phyloP scores from a whole-genome alignment of 345 rosid species.

The Pistacia vera region DNA sequence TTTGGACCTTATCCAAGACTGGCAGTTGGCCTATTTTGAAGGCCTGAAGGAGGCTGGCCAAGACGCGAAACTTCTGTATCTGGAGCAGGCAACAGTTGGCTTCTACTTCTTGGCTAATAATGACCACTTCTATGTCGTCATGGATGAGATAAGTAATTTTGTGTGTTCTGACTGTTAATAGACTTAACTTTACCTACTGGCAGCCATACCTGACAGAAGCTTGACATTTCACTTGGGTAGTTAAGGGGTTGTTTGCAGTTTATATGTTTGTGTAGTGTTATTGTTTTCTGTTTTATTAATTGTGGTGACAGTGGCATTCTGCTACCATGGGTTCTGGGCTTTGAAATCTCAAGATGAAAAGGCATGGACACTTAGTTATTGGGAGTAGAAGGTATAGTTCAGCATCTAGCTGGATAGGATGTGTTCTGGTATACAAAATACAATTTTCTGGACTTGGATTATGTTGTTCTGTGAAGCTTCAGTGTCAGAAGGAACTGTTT shows the following conservation, averaged over 20 bases:
- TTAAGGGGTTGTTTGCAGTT: constrained; percentile 30
- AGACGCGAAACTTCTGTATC: constrained; percentile 62
- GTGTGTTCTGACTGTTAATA: constrained; percentile 47
- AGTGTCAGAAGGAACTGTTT: constrained; percentile 23
- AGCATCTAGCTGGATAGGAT: constrained; percentile 43
- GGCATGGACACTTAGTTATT: constrained; percentile 18
- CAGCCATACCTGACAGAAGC: constrained; percentile 33
- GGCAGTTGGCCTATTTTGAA: constrained; percentile 77
- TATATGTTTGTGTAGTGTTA: constrained; percentile 33
- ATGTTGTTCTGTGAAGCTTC: constrained; percentile 31
- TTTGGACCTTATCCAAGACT: constrained; percentile 78
- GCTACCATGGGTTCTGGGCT: constrained; percentile 18
- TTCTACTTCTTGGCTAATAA: constrained; percentile 88
- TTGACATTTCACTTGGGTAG: constrained; percentile 32
- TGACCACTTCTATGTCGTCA: constrained; percentile 66
- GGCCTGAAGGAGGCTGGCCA: constrained; percentile 77
- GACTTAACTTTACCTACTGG: constrained; percentile 34
- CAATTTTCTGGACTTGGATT: constrained; percentile 22
- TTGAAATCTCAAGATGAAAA: constrained; percentile 20
- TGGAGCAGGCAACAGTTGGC: constrained; percentile 83
- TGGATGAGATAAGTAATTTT: constrained; percentile 75
- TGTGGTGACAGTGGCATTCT: constrained; percentile 13
- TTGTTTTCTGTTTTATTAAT: constrained; percentile 33
- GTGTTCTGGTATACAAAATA: constrained; percentile 21
- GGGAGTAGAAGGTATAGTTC: constrained; percentile 28